Base-by-base conservation (phyloP, 2,329 filamentous ascomycete species). In the Botrytis pseudocinerea region DNA sequence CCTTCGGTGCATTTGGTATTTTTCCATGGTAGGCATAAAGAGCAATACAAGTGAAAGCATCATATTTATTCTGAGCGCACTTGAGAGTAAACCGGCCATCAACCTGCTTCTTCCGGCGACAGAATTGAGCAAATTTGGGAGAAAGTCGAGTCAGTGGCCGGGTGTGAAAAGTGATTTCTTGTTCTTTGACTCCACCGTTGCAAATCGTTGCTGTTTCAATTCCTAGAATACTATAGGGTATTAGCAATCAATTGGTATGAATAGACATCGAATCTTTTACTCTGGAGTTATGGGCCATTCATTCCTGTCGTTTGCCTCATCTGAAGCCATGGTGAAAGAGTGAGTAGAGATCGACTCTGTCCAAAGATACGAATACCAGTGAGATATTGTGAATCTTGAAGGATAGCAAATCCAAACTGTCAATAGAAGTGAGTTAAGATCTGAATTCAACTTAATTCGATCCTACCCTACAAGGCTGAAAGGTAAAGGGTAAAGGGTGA, bases 151-250 rank as follows among this genome's bases (percentile, higher is more conserved):
- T 59, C 32, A 69, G 61, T 25, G 66, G 66, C 32, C 42, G 59
- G 38, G 66, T 69, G 25, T 69, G 66, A 35, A 69, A 69, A 35
- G 51, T 69, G 28, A 69, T 69, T 61, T 69, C 66, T 46, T 61
- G 48, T 35, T 42, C 38, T 42, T 59, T 61, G n/a, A 8, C 28
- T 44, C 7, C 38, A 44, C 14, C 25, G 7, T 22, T 60, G 40
- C 51, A 44, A 46, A 69, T 60, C 7, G 66, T 61, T n/a, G 54
- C 54, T 16, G 66, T 69, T 69, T 69, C 51, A 35, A 42, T 69
- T 9, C 66, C 66, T n/a, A 69, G 3, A 35, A 69, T 69, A 7
- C 66, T 69, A n/a, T 18, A n/a, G 20, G 4, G 16, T 18, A 44
- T 69, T 20, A 69, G 66, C 22, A 35, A 16, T 32, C 12, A 44